Evolutionary conservation across 768 basidiomycete genomes (phyloP).

Genomic region (Dentipellis fragilis): DNA sequence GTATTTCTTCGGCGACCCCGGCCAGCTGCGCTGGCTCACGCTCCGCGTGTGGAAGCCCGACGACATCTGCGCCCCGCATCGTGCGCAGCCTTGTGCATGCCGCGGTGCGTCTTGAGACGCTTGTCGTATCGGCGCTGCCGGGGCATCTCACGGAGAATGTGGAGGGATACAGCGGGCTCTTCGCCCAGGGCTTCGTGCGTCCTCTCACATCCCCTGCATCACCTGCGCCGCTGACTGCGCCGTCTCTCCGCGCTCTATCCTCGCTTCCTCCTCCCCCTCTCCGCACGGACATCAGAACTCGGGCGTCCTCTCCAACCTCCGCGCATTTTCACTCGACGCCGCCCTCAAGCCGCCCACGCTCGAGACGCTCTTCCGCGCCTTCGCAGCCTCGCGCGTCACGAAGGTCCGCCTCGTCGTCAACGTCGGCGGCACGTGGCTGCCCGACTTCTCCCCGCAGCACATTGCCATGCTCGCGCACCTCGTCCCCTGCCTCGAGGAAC

Average conservation of each 20-base stretch:
- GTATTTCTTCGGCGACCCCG: background rate
- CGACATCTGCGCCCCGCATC: background rate
- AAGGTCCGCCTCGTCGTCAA: background rate
- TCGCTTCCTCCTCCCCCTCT: background rate
- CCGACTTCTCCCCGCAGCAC: background rate
- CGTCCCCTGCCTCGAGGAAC: background rate
- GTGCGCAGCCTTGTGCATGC: background rate
- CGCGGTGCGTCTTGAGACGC: background rate
- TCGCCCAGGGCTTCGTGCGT: background rate
- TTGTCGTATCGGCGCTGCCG: background rate
- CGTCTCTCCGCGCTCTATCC: background rate
- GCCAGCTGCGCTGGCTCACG: background rate
- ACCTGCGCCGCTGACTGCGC: background rate
- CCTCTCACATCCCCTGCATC: background rate
- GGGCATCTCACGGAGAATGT: background rate
- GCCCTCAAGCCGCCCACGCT: background rate
- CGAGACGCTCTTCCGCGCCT: background rate
- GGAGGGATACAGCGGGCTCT: background rate
- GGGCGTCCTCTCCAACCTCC: background rate
- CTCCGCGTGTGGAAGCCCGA: background rate
- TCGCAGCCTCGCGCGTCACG: background rate
- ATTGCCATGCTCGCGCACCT: background rate
- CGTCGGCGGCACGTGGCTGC: background rate
- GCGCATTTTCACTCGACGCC: background rate
- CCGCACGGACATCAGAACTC: background rate